Percentiles rank a stretch among this genome's conserved stretches.
Conservation (phyloP, 192 early-diverging fungal genomes). For the Backusella liffmaniae region DNA sequence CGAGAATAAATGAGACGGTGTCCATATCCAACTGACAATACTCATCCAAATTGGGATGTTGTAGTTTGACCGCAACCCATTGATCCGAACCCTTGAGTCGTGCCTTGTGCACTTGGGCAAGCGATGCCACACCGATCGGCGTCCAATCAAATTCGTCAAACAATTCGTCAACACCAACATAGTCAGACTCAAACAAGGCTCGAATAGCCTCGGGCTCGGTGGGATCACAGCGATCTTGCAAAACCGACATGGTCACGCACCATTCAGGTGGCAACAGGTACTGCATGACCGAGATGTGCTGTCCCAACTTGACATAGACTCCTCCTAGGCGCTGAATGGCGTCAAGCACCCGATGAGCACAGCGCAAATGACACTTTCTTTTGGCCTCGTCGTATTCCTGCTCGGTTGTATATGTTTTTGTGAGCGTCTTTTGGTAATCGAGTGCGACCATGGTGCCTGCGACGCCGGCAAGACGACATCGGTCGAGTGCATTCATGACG, state of each 20-base stretch:
- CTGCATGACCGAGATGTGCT: slow-evolving; percentile 79
- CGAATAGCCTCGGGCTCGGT: slow-evolving; percentile 72
- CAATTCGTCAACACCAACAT: slow-evolving; percentile 66
- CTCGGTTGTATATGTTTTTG: slow-evolving; percentile 9
- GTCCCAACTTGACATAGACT: slow-evolving; percentile 89
- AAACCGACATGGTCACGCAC: slow-evolving; percentile 76
- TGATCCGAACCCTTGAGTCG: slow-evolving; percentile 41
- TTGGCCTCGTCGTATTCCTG: slow-evolving; percentile 42
- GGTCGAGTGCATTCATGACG: slow-evolving; percentile 28
- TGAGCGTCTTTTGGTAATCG: slow-evolving; percentile 59
- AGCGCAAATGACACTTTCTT: slow-evolving; percentile 60
- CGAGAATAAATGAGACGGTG: slow-evolving; percentile 62
- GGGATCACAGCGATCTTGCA: slow-evolving; percentile 84
- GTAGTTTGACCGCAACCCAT: slow-evolving; percentile 89
- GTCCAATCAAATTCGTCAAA: slow-evolving; percentile 78
- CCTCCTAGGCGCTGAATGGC: slow-evolving; percentile 72
- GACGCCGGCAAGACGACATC: slow-evolving; percentile 41
- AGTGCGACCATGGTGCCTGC: slow-evolving; percentile 43
- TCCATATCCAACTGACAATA: slow-evolving; percentile 82
- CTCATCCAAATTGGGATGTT: slow-evolving; percentile 80
- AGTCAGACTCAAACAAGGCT: slow-evolving; percentile 64
- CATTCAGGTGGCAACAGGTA: slow-evolving; percentile 91
- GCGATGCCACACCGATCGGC: slow-evolving; percentile 90
- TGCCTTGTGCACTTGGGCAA: slow-evolving; percentile 92
- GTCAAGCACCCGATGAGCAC: slow-evolving; percentile 61